Evolutionary conservation across 2,329 filamentous ascomycete species (phyloP).

Genomic region (Fusarium sp.): DNA sequence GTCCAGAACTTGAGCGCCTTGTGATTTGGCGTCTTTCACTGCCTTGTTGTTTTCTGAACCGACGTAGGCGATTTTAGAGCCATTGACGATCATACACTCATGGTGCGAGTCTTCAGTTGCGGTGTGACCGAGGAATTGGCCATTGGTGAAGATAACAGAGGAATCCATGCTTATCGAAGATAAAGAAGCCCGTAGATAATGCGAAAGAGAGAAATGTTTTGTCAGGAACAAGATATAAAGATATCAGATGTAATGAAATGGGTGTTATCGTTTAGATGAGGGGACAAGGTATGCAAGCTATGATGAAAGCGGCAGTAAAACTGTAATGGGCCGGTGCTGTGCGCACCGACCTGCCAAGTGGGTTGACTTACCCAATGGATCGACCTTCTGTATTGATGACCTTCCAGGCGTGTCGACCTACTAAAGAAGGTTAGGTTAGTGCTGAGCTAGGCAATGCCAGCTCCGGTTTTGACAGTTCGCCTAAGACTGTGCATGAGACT

Average conservation of each 20-base stretch:
- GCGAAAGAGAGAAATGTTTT: fast-evolving
- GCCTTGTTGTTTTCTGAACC: not conserved
- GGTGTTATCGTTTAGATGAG: not conserved
- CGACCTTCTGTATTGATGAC: not conserved
- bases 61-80: slow-evolving; percentile 16
- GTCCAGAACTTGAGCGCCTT: slow-evolving; percentile 41
- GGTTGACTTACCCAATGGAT: not conserved
- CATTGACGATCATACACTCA: slow-evolving; percentile 10
- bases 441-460: not conserved
- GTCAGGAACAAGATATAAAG: too few species aligned
- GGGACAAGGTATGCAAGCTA: not conserved
- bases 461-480: not conserved
- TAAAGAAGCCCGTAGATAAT: not conserved
- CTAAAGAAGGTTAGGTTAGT: fast-evolving
- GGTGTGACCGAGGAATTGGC: not conserved
- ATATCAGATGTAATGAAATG: not conserved
- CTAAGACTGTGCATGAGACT: too few species aligned
- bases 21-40: slow-evolving; percentile 1
- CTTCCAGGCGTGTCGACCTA: not conserved
- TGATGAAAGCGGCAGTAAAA: not conserved
- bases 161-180: not conserved
- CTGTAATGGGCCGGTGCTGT: not conserved
- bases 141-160: not conserved
- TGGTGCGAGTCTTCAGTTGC: not conserved
- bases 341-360: not conserved